These are phyloP conservation scores for Solanum hybrid DNA, from an alignment of 305 asterid species.

Conservation along the genomic window DNA sequence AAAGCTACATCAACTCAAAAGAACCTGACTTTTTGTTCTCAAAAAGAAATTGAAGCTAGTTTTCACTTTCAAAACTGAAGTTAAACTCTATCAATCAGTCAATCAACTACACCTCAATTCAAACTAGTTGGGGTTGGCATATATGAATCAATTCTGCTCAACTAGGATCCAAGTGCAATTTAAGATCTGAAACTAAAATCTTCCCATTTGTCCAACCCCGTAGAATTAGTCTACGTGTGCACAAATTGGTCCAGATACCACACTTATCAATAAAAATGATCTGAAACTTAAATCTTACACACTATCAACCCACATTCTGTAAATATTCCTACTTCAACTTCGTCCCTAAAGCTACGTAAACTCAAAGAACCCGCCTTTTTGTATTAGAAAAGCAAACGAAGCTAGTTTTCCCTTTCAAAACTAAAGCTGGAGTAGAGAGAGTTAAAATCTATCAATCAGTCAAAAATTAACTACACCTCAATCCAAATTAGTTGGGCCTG, in stretches of 20 bases:
- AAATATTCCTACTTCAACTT: background rate
- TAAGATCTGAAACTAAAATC: background rate
- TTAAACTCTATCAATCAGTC: background rate
- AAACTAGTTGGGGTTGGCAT: background rate
- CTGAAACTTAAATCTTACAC: background rate
- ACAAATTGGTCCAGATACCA: background rate
- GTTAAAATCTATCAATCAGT: background rate
- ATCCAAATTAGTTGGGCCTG: background rate
- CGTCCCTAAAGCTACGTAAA: background rate
- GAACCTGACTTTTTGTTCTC: background rate
- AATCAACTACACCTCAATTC: background rate
- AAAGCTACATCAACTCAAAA: background rate
- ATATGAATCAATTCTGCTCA: background rate
- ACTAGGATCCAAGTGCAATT: background rate
- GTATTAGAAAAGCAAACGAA: background rate
- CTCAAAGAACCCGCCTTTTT: background rate
- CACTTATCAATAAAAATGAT: background rate
- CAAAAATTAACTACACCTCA: background rate
- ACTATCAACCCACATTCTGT: background rate
- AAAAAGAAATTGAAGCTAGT: background rate
- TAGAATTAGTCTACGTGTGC: background rate
- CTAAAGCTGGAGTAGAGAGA: background rate
- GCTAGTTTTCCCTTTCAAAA: background rate
- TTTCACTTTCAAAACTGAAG: background rate
- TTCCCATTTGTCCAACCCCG: background rate